Base-by-base conservation (phyloP, 2,329 filamentous ascomycete genomes). In the Scorias spongiosa region DNA sequence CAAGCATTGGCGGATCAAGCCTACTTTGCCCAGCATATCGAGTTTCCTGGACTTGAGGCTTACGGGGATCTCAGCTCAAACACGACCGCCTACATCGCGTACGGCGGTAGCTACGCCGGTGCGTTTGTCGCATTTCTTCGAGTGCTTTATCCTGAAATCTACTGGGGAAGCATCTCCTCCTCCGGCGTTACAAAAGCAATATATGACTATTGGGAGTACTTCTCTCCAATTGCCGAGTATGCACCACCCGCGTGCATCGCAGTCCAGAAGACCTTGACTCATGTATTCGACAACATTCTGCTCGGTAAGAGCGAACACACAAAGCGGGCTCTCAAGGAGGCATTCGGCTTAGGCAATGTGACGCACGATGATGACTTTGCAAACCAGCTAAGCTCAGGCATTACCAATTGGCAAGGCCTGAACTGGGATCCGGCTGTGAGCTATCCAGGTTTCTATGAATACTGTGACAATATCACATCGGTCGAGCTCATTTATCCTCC, bases 41-140 rank as follows among this genome's bases (percentile, higher is more conserved):
- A 76, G 42, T 87, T 88, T 48, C 68, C 75, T 0, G 84, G 84
- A 0, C 63, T 87, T 5, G 78, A 84, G 55, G 63, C 83, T 48
- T 49, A 54, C 44, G 55, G 72, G 18, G 72, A 86, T 49, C 63
- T 91, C 32, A 84, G 75, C 0, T 74, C 83, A 0, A 65, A 74
- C 1, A 69, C 67, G 2, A 78, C 76, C 0, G 75, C 85, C 0
- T 91, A 80, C 64, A 80, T 93, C 46, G 76, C 77, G 0, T 93
- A 93, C 48, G 86, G 86, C 1, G 85, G 85, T 1, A 87, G 81
- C 0, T 93, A 93, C 55, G 83, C 85, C 0, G 86, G 86, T 2
- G 80, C 79, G 0, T 82, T 88, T 51, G 82, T 78, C 9, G 84
- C 86, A 0, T 81, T 93, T 52, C 62, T 86, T 32, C 77, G 85